Conservation (phyloP, 345 rosid species). For the Turritis glabra region DNA sequence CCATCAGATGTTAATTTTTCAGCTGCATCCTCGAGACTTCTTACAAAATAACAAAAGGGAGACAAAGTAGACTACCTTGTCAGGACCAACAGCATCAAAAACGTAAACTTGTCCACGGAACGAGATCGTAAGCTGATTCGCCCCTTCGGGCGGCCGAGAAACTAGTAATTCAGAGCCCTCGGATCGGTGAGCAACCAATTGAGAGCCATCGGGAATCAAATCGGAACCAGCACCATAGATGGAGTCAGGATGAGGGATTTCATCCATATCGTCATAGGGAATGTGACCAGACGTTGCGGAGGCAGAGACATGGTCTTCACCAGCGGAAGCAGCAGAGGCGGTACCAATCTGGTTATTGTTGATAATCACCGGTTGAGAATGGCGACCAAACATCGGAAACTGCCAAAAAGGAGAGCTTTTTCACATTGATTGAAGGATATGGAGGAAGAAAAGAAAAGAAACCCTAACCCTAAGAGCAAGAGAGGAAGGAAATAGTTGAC, state of each 20-base stretch:
- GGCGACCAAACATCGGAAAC: constrained; percentile 63
- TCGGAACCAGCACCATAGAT: constrained; percentile 41
- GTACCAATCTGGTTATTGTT: constrained; percentile 46
- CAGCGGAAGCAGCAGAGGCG: constrained; percentile 46
- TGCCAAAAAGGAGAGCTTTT: constrained; percentile 22
- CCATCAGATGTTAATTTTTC: background rate
- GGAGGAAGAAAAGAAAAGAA: background rate
- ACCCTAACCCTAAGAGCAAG: constrained; percentile 29
- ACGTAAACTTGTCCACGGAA: constrained; percentile 93
- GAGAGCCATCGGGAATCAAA: constrained; percentile 40
- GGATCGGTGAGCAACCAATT: constrained; percentile 44
- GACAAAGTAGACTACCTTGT: constrained; percentile 53
- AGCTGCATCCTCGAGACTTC: background rate
- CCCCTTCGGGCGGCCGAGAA: constrained; percentile 30
- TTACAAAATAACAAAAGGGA: background rate
- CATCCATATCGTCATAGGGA: constrained; percentile 56
- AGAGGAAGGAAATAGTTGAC: constrained; percentile 15
- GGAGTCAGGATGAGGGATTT: constrained; percentile 54
- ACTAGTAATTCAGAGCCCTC: constrained; percentile 32
- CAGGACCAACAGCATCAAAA: constrained; percentile 76
- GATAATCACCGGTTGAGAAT: constrained; percentile 55
- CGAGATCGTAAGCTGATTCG: constrained; percentile 68
- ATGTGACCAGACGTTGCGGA: constrained; percentile 46
- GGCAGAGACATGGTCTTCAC: constrained; percentile 44
- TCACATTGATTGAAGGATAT: constrained; percentile 23